Base-by-base conservation (phyloP, 2,329 filamentous ascomycete species). In the Albophoma yamanashiensis region DNA sequence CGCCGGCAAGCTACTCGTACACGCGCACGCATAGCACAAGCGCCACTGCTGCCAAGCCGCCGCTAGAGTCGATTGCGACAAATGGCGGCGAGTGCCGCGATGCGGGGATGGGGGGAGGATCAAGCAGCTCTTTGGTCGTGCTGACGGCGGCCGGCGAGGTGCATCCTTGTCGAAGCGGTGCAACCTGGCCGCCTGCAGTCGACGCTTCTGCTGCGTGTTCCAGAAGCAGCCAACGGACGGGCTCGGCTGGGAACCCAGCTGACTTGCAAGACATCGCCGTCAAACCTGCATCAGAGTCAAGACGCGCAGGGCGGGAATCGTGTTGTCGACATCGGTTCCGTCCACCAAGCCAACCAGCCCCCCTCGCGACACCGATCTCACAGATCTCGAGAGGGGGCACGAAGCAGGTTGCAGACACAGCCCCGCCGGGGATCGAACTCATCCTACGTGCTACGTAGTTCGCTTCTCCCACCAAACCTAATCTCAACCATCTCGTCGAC, bases 401-500 rank as follows among this genome's bases (percentile, higher is more conserved):
- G 4, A 17, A 2, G 1, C 25, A 31, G 12, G 25, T 3, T 15
- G 50, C 47, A 34, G 27, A 8, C 27, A 15, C 50, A 53, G 55
- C 55, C 55, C 42, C 55, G 27, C 38, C 55, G 25, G 55, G 31
- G 25, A 43, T 31, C 55, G 36, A 22, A 17, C 55, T 45, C n/a
- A n/a, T n/a, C 39, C 43, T 47, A 7, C 43, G n/a, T n/a, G n/a
- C n/a, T n/a, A n/a, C n/a, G n/a, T n/a, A n/a, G n/a, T n/a, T n/a
- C n/a, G 43, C 43, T 12, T n/a, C 17, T 36, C 20, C 50, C 4
- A 36, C 50, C 50, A n/a, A 71, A 70, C 69, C 62, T 65, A 68
- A 70, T 70, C 66, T 71, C 59, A 65, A 70, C 64, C 60, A 66
- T 69, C 63, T 47, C 58, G 36, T 45, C 27, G 36, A 34, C 42